These are phyloP conservation scores for Verticillium zaregamsianum DNA, from an alignment of 2,329 filamentous ascomycete genomes.

Conservation along the genomic window DNA sequence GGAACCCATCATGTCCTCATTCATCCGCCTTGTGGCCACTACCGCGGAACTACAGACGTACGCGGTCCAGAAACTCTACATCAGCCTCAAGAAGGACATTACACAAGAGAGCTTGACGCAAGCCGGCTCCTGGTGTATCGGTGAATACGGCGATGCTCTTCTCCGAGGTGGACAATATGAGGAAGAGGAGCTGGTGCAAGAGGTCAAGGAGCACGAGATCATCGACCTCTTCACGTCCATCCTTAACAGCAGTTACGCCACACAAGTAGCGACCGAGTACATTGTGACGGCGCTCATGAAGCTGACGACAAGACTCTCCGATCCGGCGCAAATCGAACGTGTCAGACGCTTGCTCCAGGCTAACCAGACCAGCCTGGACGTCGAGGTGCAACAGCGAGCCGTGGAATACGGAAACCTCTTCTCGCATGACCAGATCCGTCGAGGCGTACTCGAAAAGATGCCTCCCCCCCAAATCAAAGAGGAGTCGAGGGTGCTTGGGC, in stretches of 20 bases:
- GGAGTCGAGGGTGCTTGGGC: constrained; percentile 84
- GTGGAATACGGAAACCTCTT: constrained; percentile 98
- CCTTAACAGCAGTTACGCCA: constrained; percentile 90
- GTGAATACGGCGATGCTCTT: constrained; percentile 92
- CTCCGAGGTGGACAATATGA: constrained; percentile 87
- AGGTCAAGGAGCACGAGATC: constrained; percentile 82
- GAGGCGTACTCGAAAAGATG: constrained; percentile 95
- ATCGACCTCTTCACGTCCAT: constrained; percentile 91
- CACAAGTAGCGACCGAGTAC: constrained; percentile 88
- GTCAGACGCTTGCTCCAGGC: constrained; percentile 72
- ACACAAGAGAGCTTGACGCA: constrained; percentile 94
- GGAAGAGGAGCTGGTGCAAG: constrained; percentile 79
- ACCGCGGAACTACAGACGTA: constrained; percentile 95
- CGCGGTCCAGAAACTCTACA: constrained; percentile 90
- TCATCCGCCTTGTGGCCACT: constrained; percentile 91
- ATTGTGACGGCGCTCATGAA: constrained; percentile 95
- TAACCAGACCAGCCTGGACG: constrained; percentile 82
- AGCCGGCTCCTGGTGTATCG: constrained; percentile 94
- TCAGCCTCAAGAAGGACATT: constrained; percentile 89
- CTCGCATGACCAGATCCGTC: constrained; percentile 77
- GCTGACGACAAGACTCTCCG: constrained; percentile 80
- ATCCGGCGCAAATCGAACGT: constrained; percentile 80
- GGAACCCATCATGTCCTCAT: constrained; percentile 95
- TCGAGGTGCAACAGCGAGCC: constrained; percentile 93
- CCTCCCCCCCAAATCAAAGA: constrained; percentile 95